These are phyloP conservation scores for Zygosaccharomyces bailii DNA, from an alignment of 805 yeast genomes.

Conservation along the genomic window DNA sequence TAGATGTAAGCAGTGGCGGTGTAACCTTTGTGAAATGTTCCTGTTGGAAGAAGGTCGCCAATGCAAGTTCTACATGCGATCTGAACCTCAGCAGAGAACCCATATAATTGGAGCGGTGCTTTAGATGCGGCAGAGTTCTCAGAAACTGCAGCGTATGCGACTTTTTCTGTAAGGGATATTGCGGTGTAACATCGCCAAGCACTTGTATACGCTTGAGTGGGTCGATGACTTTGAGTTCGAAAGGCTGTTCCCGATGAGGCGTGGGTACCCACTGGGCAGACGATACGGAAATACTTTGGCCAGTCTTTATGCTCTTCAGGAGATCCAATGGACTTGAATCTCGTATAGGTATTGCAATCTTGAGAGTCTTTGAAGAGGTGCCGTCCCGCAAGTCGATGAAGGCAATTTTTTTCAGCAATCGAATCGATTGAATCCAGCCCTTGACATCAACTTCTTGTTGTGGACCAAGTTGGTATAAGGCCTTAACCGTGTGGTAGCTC, in stretches of 20 bases:
- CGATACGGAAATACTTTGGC: constrained; percentile 42
- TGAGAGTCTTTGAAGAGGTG: constrained; percentile 50
- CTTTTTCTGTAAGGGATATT: constrained; percentile 84
- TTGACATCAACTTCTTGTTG: constrained; percentile 36
- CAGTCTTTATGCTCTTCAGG: constrained; percentile 38
- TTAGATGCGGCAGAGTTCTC: constrained; percentile 67
- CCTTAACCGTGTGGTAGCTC: constrained; percentile 4
- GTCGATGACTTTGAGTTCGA: constrained; percentile 45
- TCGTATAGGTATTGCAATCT: constrained; percentile 48
- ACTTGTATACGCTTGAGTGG: constrained; percentile 41
- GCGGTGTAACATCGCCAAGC: constrained; percentile 57
- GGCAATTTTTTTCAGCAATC: constrained; percentile 70
- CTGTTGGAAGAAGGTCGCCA: constrained; percentile 52
- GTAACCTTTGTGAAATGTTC: constrained; percentile 64
- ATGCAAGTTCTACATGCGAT: constrained; percentile 55
- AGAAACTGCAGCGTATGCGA: constrained; percentile 61
- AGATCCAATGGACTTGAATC: constrained; percentile 29
- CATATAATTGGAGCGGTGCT: constrained; percentile 69
- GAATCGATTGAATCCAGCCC: constrained; percentile 75
- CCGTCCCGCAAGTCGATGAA: constrained; percentile 85
- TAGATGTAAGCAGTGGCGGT: constrained; percentile 83
- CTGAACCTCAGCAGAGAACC: constrained; percentile 69
- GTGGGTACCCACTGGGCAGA: constrained; percentile 37
- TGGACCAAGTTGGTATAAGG: constrained; percentile 1
- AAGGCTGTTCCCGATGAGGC: constrained; percentile 43